These are phyloP conservation scores for Fusarium incarnatum DNA, from an alignment of 2,329 filamentous ascomycete species.

Conservation along the genomic window DNA sequence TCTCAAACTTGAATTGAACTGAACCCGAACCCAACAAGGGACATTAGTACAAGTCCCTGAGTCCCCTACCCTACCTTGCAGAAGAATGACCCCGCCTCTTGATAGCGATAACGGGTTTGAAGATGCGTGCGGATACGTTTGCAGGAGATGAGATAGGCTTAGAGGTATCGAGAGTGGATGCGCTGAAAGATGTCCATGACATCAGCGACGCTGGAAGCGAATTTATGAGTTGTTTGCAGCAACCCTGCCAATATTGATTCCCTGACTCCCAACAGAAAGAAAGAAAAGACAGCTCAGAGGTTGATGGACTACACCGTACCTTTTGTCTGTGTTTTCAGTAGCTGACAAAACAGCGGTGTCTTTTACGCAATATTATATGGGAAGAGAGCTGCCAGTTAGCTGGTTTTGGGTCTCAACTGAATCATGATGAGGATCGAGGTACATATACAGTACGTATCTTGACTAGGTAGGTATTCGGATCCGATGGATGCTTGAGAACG, in stretches of 20 bases:
- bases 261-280: not conserved
- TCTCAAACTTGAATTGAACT: not conserved
- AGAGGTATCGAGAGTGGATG: slow-evolving; percentile 18
- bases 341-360: slow-evolving; percentile 36
- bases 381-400: slow-evolving; percentile 7
- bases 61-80: not conserved
- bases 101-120: slow-evolving; percentile 28
- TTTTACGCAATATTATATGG: slow-evolving; percentile 21
- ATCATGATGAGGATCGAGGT: slow-evolving; percentile 24
- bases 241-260: slow-evolving; percentile 9
- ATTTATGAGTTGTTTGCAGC: slow-evolving; percentile 8
- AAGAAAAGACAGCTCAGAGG: not conserved
- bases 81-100: slow-evolving; percentile 25
- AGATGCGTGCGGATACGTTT: slow-evolving; percentile 27
- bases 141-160: slow-evolving; percentile 23
- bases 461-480: slow-evolving; percentile 6
- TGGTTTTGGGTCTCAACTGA: slow-evolving; percentile 23
- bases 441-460: not conserved
- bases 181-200: slow-evolving; percentile 24
- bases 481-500: slow-evolving; percentile 14
- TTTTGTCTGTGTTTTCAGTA: not conserved
- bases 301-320: slow-evolving; percentile 17
- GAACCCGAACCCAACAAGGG: not conserved
- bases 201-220: slow-evolving; percentile 16
- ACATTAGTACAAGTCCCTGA: not conserved